Base-by-base conservation (phyloP, 1,139 yeast species). In the Yarrowia galli region DNA sequence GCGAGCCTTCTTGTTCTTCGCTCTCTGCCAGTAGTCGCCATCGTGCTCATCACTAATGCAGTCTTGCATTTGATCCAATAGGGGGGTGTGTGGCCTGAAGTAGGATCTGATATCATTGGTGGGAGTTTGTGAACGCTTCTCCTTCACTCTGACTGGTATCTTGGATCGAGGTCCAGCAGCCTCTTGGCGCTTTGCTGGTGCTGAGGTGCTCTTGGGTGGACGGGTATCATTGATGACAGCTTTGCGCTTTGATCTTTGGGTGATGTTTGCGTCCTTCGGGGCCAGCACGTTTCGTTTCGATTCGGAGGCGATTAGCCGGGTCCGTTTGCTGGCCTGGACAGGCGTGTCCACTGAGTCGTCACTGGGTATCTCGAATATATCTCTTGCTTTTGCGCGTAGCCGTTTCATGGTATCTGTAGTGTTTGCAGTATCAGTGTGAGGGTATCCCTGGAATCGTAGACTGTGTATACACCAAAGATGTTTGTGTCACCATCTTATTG, bases 381-480 rank as follows among this genome's bases (percentile, higher is more conserved):
- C 45, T 36, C 25, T 42, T 2, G 51, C 22, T 40, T 45, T 40
- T 12, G 64, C 22, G 35, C 18, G 45, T 5, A 48, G 5, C 18
- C 56, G 49, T 46, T 66, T 66, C 53, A 61, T 61, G 60, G 60
- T 38, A 49, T 32, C 54, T 28, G 38, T 48, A 28, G 38, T 32
- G 15, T 3, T 13, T 5, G 40, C 9, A 36, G 53, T 46, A 25
- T 46, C 53, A 3, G 5, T 9, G 53, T 13, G n/a, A 7, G 13
- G 23, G 32, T n/a, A 23, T 12, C n/a, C 5, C 35, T 16, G 12
- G 40, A 6, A 36, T 36, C n/a, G 40, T 36, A 36, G 40, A 4
- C 16, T n/a, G 20, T 40, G 20, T 40, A 16, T n/a, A 18, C 40
- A 15, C 8, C 8, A 36, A 15, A 18, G 16, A 13, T 4, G 13